These are phyloP conservation scores for Paulownia fortunei DNA, from an alignment of 257 asterid species.

Conservation along the genomic window DNA sequence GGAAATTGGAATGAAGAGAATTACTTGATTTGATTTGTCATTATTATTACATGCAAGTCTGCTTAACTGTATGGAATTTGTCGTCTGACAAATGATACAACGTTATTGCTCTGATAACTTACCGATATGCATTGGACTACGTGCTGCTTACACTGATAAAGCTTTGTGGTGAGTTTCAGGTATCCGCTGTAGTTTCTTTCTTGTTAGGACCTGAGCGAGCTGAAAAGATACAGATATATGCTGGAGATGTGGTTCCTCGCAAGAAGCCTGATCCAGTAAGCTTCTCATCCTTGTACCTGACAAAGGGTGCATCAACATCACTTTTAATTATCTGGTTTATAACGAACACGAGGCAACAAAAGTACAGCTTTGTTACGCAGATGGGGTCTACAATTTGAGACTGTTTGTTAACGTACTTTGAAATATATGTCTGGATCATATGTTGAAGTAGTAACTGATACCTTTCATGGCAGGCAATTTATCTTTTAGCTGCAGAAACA, in stretches of 20 bases:
- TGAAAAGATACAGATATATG: constrained; percentile 81
- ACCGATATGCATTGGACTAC: background rate
- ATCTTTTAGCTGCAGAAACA: constrained; percentile 84
- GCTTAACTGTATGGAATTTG: background rate
- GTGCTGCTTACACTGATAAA: background rate
- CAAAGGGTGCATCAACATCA: background rate
- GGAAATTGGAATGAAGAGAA: background rate
- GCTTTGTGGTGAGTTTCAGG: constrained; percentile 45
- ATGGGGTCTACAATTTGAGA: background rate
- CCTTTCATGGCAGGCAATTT: constrained; percentile 77
- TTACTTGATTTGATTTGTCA: background rate
- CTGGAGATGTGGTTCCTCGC: constrained; percentile 96
- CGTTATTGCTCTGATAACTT: too few relatives aligned
- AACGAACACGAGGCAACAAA: background rate
- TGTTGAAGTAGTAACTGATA: background rate
- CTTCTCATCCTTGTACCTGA: constrained; percentile 29
- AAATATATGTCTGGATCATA: background rate
- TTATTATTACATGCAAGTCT: background rate
- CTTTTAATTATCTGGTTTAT: background rate
- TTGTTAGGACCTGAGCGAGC: constrained; percentile 87
- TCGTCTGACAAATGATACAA: background rate
- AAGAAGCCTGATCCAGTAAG: constrained; percentile 98
- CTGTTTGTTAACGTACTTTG: background rate
- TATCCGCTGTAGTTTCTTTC: constrained; percentile 92
- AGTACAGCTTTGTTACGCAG: background rate